Evolutionary conservation across 176 grass and related monocot species (phyloP), one percentile per base, ranked within the genome.

Genomic region (Ananas comosus): DNA sequence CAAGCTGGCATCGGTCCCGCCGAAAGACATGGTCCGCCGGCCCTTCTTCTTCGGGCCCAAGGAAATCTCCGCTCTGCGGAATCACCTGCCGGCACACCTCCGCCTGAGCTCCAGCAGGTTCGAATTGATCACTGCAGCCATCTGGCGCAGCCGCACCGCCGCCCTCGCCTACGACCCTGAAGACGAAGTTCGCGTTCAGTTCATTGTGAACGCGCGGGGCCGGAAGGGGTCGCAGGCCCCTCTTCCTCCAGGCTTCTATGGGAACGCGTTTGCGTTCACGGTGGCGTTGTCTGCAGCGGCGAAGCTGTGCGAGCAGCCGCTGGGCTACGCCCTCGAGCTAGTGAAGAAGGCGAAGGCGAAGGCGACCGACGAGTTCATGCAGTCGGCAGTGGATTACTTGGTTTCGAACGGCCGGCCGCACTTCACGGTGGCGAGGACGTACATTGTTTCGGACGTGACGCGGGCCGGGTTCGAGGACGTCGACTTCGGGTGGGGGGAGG

Each of bases 381-480:
- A 59, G 68, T 85, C 82, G 16, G 50, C 49, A 42, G 73, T 67
- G 65, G 71, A 85, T 14, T 29, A 47, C 59, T 7, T 85, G 27
- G 76, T 69, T 11, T 2, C 12, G 0, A 27, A 64, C 13, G 53
- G 56, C 5, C 48, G 71, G 76, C 76, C 66, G 24, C 57, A 53
- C 53, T 65, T 80, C 52, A 57, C 65, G 4, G 51, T 51, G 27
- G 57, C 17, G 52, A 51, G 52, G 65, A 71, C 80, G 24, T 87
- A 87, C 64, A 70, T 85, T 3, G 83, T 85, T 33, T 81, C 68
- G 1, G 83, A 85, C 23, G 48, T 80, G 24, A 85, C 78, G 11
- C 72, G 48, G 21, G 51, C 63, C 2, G 78, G 78, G 7, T 80
- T 81, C 16, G 78, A 72, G 49, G 19, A 63, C 2, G 52, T 81